Evolutionary conservation across 176 grass and related monocot species (phyloP).

Genomic region (Chloris gayana): DNA sequence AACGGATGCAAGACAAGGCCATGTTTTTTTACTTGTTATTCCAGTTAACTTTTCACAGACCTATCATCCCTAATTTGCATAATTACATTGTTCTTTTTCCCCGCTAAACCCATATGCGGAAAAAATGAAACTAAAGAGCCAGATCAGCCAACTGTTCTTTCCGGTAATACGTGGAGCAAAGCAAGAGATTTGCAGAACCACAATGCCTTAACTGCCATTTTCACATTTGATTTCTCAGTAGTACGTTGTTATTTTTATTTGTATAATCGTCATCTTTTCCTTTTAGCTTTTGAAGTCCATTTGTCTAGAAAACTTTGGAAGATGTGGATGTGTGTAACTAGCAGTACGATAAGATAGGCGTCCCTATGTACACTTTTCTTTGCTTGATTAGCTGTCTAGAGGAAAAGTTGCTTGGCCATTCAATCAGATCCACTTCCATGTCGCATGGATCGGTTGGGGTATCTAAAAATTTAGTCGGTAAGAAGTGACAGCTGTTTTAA

Average conservation of each 20-base stretch:
- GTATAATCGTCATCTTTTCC: not conserved
- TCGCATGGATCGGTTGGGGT: not conserved
- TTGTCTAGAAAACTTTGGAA: conserved; percentile 23
- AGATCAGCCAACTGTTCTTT: not conserved
- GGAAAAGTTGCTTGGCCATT: conserved; percentile 4
- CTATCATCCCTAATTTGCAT: not conserved
- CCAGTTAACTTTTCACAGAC: not conserved
- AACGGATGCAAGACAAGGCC: not conserved
- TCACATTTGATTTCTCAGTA: not conserved
- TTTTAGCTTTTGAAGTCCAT: not conserved
- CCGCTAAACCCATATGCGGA: too few species aligned
- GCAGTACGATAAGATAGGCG: conserved; percentile 1
- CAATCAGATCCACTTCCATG: conserved; percentile 27
- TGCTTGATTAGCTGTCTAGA: conserved; percentile 28
- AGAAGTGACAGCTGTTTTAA: conserved; percentile 12
- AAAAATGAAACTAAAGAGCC: not conserved
- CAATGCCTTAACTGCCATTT: not conserved
- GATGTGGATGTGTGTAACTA: not conserved
- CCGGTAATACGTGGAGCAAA: not conserved
- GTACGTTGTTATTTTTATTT: not conserved
- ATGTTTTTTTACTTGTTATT: not conserved
- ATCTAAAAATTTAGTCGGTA: conserved; percentile 24
- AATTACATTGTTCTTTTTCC: not conserved
- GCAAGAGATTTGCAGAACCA: not conserved
- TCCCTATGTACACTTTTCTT: conserved; percentile 26